Evolutionary conservation across 2,329 filamentous ascomycete species (phyloP).

Genomic region (Drechslerella coelobrocha): DNA sequence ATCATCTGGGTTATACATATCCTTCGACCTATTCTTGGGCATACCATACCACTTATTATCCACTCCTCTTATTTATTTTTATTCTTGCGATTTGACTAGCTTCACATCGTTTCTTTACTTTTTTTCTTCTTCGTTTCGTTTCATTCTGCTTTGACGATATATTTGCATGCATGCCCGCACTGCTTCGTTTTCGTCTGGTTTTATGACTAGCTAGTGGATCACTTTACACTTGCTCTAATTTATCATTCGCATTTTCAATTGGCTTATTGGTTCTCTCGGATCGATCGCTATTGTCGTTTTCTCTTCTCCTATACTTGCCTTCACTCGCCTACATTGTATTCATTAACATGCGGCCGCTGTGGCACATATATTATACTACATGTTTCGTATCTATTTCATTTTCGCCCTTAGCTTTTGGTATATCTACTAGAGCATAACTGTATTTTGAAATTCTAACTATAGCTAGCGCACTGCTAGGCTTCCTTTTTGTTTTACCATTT

Average conservation of each 20-base stretch:
- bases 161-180: constrained; percentile 16
- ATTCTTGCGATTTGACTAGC: not conserved
- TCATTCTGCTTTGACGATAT: constrained; percentile 14
- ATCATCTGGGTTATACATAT: not conserved
- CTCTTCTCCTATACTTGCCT: no score
- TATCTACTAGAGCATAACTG: not conserved
- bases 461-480: not conserved
- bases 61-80: not conserved
- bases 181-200: not conserved
- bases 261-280: no score
- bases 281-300: no score
- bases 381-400: not conserved
- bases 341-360: no score
- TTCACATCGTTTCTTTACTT: no score
- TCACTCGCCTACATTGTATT: no score
- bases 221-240: no score
- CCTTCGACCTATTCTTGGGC: not conserved
- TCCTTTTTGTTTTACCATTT: not conserved
- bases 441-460: not conserved
- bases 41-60: no score
- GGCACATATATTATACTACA: no score
- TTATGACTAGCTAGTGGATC: not conserved
- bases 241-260: no score
- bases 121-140: constrained; percentile 11
- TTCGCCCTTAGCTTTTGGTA: not conserved